A percentile compares a stretch with the other conserved stretches of the same genome.
Evolutionary conservation across 495 filamentous ascomycete genomes (phyloP).

Genomic region (Aspergillus panamensis): DNA sequence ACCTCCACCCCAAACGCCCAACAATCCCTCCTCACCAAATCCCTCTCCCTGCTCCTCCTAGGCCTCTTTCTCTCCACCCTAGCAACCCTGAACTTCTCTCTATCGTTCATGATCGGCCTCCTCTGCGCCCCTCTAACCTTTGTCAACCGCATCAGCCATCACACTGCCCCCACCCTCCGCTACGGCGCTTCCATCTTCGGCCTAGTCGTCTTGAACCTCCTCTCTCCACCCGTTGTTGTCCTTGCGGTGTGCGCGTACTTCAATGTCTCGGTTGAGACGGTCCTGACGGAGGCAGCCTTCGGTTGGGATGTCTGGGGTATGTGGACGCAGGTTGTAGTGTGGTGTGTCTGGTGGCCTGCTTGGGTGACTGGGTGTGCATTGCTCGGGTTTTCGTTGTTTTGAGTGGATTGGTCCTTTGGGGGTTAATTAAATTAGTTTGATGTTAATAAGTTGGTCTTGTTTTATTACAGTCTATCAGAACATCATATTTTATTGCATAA

Average conservation of each 20-base stretch:
- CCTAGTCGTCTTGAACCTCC: slow-evolving; percentile 47
- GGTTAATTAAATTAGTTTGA: no score
- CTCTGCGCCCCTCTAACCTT: slow-evolving; percentile 74
- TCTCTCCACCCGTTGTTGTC: slow-evolving; percentile 66
- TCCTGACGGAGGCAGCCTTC: slow-evolving; percentile 74
- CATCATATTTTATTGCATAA: no score
- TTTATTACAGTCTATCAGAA: no score
- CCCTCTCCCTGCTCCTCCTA: slow-evolving; percentile 85
- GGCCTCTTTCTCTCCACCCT: slow-evolving; percentile 89
- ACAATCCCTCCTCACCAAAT: slow-evolving; percentile 75
- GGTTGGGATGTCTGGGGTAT: slow-evolving; percentile 91
- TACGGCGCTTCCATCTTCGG: slow-evolving; percentile 25
- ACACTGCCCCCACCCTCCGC: slow-evolving; percentile 19
- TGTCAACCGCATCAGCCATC: slow-evolving; percentile 47
- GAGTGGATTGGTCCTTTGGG: neutral
- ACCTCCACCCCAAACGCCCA: slow-evolving; percentile 56
- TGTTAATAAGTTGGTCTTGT: no score
- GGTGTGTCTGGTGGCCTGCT: slow-evolving; percentile 98
- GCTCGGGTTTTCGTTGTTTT: slow-evolving; percentile 43
- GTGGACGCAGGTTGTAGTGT: slow-evolving; percentile 86
- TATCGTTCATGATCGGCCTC: slow-evolving; percentile 81
- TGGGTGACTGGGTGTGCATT: slow-evolving; percentile 70
- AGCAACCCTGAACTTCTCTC: slow-evolving; percentile 93
- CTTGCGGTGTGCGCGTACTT: slow-evolving; percentile 49
- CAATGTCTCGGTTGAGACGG: slow-evolving; percentile 46